phyloP scores from a whole-genome alignment of 2,329 filamentous ascomycete species.

The Rhinocladiella similis region DNA sequence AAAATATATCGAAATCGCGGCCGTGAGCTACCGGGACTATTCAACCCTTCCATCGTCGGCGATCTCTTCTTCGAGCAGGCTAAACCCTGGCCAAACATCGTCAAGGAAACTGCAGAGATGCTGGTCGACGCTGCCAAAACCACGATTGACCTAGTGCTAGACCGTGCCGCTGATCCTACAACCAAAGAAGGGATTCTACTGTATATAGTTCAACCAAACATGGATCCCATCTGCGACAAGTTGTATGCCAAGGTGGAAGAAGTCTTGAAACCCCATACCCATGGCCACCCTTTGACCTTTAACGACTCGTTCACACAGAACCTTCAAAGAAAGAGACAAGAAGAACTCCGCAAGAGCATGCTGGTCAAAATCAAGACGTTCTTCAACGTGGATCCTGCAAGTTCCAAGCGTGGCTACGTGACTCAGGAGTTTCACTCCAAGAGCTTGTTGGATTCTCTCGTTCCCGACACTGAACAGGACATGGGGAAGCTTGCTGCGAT shows the following conservation, averaged over 20 bases:
- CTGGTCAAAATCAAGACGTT: slow-evolving; percentile 7
- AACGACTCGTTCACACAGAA: slow-evolving; percentile 40
- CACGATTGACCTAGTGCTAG: slow-evolving; percentile 28
- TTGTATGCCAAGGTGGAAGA: slow-evolving; percentile 46
- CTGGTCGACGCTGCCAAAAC: slow-evolving; percentile 32
- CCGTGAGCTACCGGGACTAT: slow-evolving; percentile 37
- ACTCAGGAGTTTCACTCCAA: slow-evolving; percentile 10
- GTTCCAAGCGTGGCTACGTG: not conserved
- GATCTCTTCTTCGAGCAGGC: slow-evolving; percentile 38
- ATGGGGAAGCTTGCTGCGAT: slow-evolving; percentile 39
- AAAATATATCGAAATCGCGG: slow-evolving; percentile 29
- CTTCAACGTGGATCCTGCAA: slow-evolving; percentile 3
- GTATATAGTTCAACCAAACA: slow-evolving; percentile 25
- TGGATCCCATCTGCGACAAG: slow-evolving; percentile 25
- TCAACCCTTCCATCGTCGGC: slow-evolving; percentile 36
- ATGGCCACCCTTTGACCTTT: slow-evolving; percentile 38
- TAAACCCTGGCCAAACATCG: slow-evolving; percentile 36
- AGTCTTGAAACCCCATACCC: slow-evolving; percentile 49
- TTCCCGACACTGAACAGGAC: slow-evolving; percentile 23
- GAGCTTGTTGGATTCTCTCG: slow-evolving; percentile 31
- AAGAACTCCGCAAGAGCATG: not conserved
- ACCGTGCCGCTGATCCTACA: slow-evolving; percentile 30
- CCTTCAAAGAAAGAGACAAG: slow-evolving; percentile 31
- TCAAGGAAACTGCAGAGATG: slow-evolving; percentile 24
- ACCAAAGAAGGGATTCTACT: slow-evolving; percentile 26